These are phyloP conservation scores for Geum urbanum DNA, from an alignment of 306 rosid genomes.

Conservation along the genomic window DNA sequence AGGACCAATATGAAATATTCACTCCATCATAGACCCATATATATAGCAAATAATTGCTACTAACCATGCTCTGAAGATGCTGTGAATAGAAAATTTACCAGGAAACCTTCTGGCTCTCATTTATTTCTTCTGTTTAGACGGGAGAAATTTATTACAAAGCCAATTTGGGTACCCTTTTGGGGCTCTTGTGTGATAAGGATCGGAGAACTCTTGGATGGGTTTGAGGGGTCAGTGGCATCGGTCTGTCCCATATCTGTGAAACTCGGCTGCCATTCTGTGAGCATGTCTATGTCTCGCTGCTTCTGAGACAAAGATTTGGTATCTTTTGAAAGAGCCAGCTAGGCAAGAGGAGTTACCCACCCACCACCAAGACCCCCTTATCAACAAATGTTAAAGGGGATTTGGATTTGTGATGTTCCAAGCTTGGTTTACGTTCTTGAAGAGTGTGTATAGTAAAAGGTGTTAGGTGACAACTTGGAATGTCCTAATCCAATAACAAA, in stretches of 20 bases:
- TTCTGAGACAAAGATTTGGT: conserved; percentile 67
- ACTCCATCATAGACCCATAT: too few relatives aligned
- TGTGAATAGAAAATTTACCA: too few relatives aligned
- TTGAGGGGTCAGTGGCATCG: conserved; percentile 38
- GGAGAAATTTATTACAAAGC: too few relatives aligned
- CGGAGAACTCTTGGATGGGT: conserved; percentile 29
- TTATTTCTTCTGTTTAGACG: too few relatives aligned
- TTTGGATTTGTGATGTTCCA: conserved; percentile 4
- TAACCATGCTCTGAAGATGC: too few relatives aligned
- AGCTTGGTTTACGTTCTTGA: neutral
- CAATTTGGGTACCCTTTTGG: too few relatives aligned
- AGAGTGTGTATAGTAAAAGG: neutral
- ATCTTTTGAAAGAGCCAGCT: conserved; percentile 52
- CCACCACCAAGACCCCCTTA: conserved; percentile 15
- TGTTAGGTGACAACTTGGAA: conserved; percentile 22
- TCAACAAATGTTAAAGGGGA: conserved; percentile 8
- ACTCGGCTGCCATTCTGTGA: conserved; percentile 49
- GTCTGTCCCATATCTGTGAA: conserved; percentile 52
- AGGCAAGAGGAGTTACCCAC: conserved; percentile 8
- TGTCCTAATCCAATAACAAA: conserved; percentile 6
- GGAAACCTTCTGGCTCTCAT: too few relatives aligned
- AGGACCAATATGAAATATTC: too few relatives aligned
- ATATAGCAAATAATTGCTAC: too few relatives aligned
- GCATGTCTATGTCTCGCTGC: conserved; percentile 40
- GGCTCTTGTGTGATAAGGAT: too few relatives aligned